Base-by-base conservation (phyloP, 1,284 basidiomycete species). In the Naganishia liquefaciens region DNA sequence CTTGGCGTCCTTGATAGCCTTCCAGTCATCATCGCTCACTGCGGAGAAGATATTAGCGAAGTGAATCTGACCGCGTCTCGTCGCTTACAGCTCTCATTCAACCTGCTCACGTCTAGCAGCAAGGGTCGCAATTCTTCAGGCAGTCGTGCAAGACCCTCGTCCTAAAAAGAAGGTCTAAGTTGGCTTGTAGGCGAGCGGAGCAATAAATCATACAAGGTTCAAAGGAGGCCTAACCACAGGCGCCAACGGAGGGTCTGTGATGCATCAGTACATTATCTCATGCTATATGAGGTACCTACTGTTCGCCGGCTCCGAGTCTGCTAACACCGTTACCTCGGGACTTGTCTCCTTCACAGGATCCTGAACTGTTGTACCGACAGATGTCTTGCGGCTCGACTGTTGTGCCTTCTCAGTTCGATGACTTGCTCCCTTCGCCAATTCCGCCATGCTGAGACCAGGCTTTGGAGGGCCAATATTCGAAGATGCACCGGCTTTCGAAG, bases 1-100 rank as follows among this genome's bases (percentile, higher is more conserved):
- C 21, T 60, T 60, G 55, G 55, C 55, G 5, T 30, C 46, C 30
- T 58, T 68, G 52, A 62, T 68, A 9, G 33, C 42, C n/a, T 11
- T 23, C 54, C 54, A 67, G n/a, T 60, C 55, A 10, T 27, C 40
- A 27, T 54, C 52, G 15, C 52, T 37, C 40, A 64, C 49, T 53
- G 39, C 19, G 21, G n/a, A n/a, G n/a, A n/a, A 19, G 2, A 37
- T 37, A 37, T 37, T 13, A 37, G 33, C 6, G 13, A 2, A 7
- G 7, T 4, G 13, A 9, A 10, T 2, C 33, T 7, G 33, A 37
- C 2, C 7, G 33, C 33, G 33, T 37, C 13, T 37, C 33, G 19
- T 27, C 2, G 50, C 62, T 63, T 23, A 49, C 62, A 50, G 33
- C 23, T 30, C 19, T 54, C 23, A 21, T 21, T 54, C 21, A 28